These are phyloP conservation scores for Penicillium sp. DNA, from an alignment of 2,329 filamentous ascomycete species.

Conservation along the genomic window DNA sequence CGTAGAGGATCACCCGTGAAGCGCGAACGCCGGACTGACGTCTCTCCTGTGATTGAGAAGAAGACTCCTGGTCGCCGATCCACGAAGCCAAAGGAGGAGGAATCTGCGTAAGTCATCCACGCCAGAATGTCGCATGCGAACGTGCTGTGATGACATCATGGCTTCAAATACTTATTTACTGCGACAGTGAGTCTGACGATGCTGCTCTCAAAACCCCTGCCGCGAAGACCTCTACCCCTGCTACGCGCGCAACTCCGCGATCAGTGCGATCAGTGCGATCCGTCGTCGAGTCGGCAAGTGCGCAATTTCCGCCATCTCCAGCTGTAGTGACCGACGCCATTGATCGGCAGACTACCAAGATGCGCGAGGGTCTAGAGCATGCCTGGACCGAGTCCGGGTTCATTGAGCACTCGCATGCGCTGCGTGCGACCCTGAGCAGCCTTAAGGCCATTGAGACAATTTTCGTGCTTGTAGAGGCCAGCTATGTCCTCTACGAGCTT, in stretches of 20 bases:
- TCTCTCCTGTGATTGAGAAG: conserved; percentile 34
- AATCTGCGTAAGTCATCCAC: conserved; percentile 27
- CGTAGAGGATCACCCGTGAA: conserved; percentile 50
- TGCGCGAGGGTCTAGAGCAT: conserved; percentile 36
- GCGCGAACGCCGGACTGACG: conserved; percentile 44
- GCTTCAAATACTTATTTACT: conserved; percentile 2
- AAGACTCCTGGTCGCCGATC: conserved; percentile 36
- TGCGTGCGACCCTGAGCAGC: conserved; percentile 69
- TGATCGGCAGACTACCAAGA: conserved; percentile 59
- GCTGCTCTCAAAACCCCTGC: conserved; percentile 2
- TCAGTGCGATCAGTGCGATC: conserved; percentile 12
- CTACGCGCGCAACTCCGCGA: conserved; percentile 10
- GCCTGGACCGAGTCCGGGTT: conserved; percentile 39
- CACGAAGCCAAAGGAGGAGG: conserved; percentile 39
- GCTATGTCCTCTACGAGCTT: conserved; percentile 68
- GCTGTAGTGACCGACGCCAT: conserved; percentile 65
- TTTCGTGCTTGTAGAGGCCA: conserved; percentile 69
- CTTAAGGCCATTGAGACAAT: conserved; percentile 69
- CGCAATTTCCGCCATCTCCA: conserved; percentile 39
- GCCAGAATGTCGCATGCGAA: conserved; percentile 13
- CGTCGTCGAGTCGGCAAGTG: conserved; percentile 6
- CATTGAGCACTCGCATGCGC: conserved; percentile 55
- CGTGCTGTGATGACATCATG: not conserved
- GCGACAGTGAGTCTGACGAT: conserved; percentile 19
- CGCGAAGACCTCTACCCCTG: conserved; percentile 18